phyloP scores from a whole-genome alignment of 345 rosid genomes.

The Bruguiera gymnorhiza region DNA sequence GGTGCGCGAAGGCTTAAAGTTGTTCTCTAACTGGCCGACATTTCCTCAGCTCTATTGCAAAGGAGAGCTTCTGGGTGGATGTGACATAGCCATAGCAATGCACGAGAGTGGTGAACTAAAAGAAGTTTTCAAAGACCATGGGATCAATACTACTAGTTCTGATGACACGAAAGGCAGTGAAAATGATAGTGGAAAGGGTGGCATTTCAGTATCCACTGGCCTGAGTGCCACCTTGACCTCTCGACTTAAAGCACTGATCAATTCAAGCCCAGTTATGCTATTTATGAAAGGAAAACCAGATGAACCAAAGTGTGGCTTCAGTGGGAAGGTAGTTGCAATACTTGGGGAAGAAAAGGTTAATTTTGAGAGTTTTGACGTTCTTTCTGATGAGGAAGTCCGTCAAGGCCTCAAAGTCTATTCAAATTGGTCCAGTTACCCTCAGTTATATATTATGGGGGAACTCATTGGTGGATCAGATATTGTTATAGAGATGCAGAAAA shows the following conservation, averaged over 20 bases:
- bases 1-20: constrained; percentile 92
- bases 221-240: constrained; percentile 51
- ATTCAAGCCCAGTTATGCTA: constrained; percentile 69
- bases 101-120: constrained; percentile 83
- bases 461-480: constrained; percentile 94
- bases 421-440: constrained; percentile 98
- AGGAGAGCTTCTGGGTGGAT: constrained; percentile 95
- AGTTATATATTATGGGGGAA: constrained; percentile 74
- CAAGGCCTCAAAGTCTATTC: constrained; percentile 90
- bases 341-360: constrained; percentile 66
- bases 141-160: constrained; percentile 34
- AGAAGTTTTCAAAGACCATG: constrained; percentile 68
- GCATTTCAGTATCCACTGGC: constrained; percentile 48
- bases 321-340: constrained; percentile 83
- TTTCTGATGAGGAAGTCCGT: constrained; percentile 75
- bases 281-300: constrained; percentile 95
- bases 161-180: constrained; percentile 12
- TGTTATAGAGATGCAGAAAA: constrained; percentile 89
- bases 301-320: constrained; percentile 88
- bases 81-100: constrained; percentile 85
- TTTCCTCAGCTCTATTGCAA: constrained; percentile 94
- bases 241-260: constrained; percentile 57
- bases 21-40: constrained; percentile 98
- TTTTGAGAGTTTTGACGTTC: constrained; percentile 78
- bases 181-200: constrained; percentile 46